A percentile compares a stretch with the other conserved stretches of the same genome.
These are phyloP conservation scores for Neurospora sp. DNA, from an alignment of 495 filamentous ascomycete genomes.

Conservation along the genomic window DNA sequence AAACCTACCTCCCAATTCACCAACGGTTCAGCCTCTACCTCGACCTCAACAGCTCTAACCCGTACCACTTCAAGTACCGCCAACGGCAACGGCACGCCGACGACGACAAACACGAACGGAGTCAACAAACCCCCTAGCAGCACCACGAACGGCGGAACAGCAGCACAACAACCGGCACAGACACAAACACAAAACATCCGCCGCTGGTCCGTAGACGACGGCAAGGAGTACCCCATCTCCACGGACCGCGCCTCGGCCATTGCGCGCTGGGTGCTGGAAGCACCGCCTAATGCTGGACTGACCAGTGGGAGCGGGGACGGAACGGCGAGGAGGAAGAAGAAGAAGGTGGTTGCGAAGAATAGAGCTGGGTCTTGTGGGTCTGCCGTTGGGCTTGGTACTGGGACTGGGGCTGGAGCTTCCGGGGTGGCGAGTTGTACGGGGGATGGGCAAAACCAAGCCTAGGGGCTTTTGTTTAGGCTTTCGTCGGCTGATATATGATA, in stretches of 20 bases:
- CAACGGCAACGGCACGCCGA: conserved; percentile 3
- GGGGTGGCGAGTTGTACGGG: too few species aligned
- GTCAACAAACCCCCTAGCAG: not conserved
- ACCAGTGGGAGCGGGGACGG: not conserved
- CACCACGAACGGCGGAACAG: not conserved
- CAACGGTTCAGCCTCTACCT: not conserved
- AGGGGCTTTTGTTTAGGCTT: too few species aligned
- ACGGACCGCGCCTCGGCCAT: conserved; percentile 60
- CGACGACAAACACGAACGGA: not conserved
- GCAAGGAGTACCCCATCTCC: conserved; percentile 56
- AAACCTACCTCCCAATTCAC: not conserved
- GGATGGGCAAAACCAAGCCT: too few species aligned
- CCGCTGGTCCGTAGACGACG: conserved; percentile 54
- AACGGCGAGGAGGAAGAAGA: conserved; percentile 17
- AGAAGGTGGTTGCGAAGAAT: conserved; percentile 10
- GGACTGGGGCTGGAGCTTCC: too few species aligned
- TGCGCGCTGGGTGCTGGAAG: conserved; percentile 49
- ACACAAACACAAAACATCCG: not conserved
- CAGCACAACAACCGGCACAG: not conserved
- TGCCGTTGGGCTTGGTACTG: too few species aligned
- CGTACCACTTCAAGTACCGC: conserved; percentile 13
- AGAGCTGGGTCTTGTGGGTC: not conserved
- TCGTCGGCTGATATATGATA: too few species aligned
- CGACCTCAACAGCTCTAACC: not conserved
- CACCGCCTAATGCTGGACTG: conserved; percentile 6